Percentiles rank a stretch among this genome's conserved stretches.
phyloP scores from a whole-genome alignment of 1,284 basidiomycete genomes.

The Boletellus dicymbophilus region DNA sequence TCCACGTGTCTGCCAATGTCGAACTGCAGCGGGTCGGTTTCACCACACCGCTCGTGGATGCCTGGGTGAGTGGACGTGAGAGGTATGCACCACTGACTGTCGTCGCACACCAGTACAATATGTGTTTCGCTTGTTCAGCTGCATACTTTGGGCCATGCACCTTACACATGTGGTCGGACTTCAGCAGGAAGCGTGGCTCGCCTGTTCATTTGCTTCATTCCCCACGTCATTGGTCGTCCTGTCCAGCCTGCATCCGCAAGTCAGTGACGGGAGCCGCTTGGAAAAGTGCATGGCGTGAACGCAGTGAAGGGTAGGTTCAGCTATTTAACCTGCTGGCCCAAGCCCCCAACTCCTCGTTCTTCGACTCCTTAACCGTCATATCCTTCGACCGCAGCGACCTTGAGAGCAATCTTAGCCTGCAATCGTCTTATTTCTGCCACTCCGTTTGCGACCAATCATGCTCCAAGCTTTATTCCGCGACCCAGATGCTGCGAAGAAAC shows the following conservation, averaged over 20 bases:
- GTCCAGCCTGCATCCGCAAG: conserved; percentile 35
- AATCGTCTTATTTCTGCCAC: conserved; percentile 41
- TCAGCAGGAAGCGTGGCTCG: conserved; percentile 27
- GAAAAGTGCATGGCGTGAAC: conserved; percentile 30
- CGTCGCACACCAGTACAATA: conserved; percentile 5
- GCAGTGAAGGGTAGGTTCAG: conserved; percentile 26
- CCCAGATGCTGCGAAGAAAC: conserved; percentile 57
- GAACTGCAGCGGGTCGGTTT: conserved; percentile 2
- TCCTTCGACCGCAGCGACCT: conserved; percentile 32
- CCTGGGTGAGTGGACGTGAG: conserved; percentile 18
- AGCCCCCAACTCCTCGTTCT: conserved; percentile 47
- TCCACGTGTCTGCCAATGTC: conserved; percentile 24
- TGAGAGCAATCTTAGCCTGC: conserved; percentile 25
- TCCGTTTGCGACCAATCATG: conserved; percentile 53
- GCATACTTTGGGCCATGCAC: conserved; percentile 22
- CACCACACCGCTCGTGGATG: conserved; percentile 10
- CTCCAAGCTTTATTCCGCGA: conserved; percentile 59
- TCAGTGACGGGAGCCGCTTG: conserved; percentile 26
- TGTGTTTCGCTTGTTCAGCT: conserved; percentile 13
- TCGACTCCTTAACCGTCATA: conserved; percentile 43
- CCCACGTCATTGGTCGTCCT: conserved; percentile 26
- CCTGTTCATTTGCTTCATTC: conserved; percentile 23
- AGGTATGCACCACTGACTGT: conserved; percentile 10
- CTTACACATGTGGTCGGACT: conserved; percentile 27
- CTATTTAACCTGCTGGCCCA: conserved; percentile 28